Evolutionary conservation across 2,329 filamentous ascomycete genomes (phyloP), one percentile per base, ranked within the genome.

Genomic region (Fusarium algeriense): DNA sequence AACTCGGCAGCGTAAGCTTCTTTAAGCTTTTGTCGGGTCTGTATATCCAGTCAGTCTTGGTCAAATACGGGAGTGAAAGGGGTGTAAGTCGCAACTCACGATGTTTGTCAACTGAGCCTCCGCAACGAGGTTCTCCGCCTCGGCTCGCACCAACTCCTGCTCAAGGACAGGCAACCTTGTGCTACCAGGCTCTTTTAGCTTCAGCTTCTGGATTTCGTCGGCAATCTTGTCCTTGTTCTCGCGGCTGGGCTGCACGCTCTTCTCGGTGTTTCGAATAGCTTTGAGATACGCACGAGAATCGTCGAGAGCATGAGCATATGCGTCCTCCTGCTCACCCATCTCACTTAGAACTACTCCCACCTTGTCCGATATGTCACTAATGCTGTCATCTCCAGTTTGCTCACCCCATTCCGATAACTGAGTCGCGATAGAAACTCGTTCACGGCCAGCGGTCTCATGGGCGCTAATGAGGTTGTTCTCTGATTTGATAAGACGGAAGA

Each of bases 331-430:
- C 82, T 97, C 94, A 56, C 94, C 96, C 67, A 99, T 90, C 85
- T 98, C 96, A 26, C 93, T 92, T 66, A 99, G 85, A 76, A 99
- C 85, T 41, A 98, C 95, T 55, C 94, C 96, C 56, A 99, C 87
- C 87, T 99, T 99, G 87, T 98, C 96, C 64, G 93, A 94, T 74
- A 99, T 89, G 79, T 98, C 96, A 56, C 90, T 94, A 77, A 98
- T 87, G 55, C 91, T 90, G 68, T 97, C 94, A 78, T 99, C 96
- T 57, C 90, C 89, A 4, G 95, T 98, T 66, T 93, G 89, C 83
- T 98, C 95, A 63, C 96, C 96, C 96, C 96, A 99, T 75, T 98
- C 95, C 11, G 94, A 97, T 46, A 99, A 89, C 84, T 98, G 95
- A 14, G 91, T 90, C 19, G 95, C 96, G 77, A 98, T 94, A 53